Conservation (phyloP, 2,329 filamentous ascomycete species). For the Colletotrichum sublineola region DNA sequence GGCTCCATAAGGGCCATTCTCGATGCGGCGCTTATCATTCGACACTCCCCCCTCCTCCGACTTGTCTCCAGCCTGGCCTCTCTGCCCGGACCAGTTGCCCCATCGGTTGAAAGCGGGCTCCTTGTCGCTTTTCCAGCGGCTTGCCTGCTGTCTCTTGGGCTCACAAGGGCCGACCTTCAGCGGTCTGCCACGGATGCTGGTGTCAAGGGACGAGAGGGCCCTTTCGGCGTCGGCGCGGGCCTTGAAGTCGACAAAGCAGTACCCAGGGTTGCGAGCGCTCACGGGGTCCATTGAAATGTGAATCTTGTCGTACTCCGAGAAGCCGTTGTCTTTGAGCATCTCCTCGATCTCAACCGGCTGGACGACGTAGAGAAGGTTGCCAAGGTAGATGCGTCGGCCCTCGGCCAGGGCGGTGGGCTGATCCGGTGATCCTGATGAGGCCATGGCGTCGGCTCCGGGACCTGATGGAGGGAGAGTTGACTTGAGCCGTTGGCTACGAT, state of each 20-base stretch:
- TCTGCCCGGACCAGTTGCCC: slow-evolving; percentile 57
- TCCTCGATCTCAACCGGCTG: slow-evolving; percentile 71
- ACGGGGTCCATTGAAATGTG: slow-evolving; percentile 78
- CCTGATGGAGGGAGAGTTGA: background rate
- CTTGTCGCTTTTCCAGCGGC: slow-evolving; percentile 43
- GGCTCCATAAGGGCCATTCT: slow-evolving; percentile 48
- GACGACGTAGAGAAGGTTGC: slow-evolving; percentile 71
- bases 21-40: slow-evolving; percentile 24
- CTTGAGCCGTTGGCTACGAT: background rate
- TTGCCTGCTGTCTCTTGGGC: slow-evolving; percentile 58
- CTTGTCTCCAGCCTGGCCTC: slow-evolving; percentile 36
- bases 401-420: slow-evolving; percentile 40
- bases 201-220: slow-evolving; percentile 69
- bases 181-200: slow-evolving; percentile 67
- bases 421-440: background rate
- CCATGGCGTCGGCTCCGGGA: background rate
- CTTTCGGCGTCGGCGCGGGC: slow-evolving; percentile 67
- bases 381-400: slow-evolving; percentile 69
- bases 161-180: slow-evolving; percentile 76
- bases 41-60: background rate
- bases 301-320: slow-evolving; percentile 64
- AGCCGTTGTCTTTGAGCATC: slow-evolving; percentile 59
- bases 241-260: slow-evolving; percentile 79
- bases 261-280: slow-evolving; percentile 77
- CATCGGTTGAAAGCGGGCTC: slow-evolving; percentile 55